Evolutionary conservation across 768 basidiomycete species (phyloP).

Genomic region (Macrolepiota albuminosa): DNA sequence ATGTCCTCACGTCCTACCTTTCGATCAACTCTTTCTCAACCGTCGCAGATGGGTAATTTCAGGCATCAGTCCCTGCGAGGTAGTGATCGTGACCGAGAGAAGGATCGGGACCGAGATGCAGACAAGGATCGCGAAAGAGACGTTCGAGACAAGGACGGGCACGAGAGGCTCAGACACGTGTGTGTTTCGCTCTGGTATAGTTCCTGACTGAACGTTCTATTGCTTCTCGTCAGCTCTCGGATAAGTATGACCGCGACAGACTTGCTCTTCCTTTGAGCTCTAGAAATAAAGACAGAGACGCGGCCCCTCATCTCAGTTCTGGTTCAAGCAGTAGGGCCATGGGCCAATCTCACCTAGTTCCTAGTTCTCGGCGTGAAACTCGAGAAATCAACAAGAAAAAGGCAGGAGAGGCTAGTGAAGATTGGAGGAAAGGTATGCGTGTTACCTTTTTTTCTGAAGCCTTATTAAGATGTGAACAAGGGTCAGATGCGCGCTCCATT

Average conservation of each 20-base stretch:
- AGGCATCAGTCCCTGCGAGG: conserved; percentile 80
- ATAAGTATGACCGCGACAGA: conserved; percentile 83
- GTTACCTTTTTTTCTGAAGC: conserved; percentile 10
- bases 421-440: conserved; percentile 77
- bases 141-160: conserved; percentile 68
- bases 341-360: conserved; percentile 28
- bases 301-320: conserved; percentile 52
- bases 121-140: conserved; percentile 58
- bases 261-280: conserved; percentile 50
- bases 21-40: conserved; percentile 68
- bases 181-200: conserved; percentile 20
- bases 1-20: conserved; percentile 60
- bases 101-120: conserved; percentile 37
- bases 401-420: conserved; percentile 69
- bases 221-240: conserved; percentile 56
- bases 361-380: conserved; percentile 49
- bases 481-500: conserved; percentile 44
- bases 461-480: conserved; percentile 23
- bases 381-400: conserved; percentile 64
- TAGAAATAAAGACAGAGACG: conserved; percentile 65
- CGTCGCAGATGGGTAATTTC: conserved; percentile 92
- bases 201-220: conserved; percentile 10
- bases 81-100: conserved; percentile 52
- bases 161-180: conserved; percentile 74
- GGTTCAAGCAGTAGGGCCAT: conserved; percentile 38